Evolutionary conservation across 2,329 filamentous ascomycete species (phyloP).

Genomic region (Diplodia scrobiculata): DNA sequence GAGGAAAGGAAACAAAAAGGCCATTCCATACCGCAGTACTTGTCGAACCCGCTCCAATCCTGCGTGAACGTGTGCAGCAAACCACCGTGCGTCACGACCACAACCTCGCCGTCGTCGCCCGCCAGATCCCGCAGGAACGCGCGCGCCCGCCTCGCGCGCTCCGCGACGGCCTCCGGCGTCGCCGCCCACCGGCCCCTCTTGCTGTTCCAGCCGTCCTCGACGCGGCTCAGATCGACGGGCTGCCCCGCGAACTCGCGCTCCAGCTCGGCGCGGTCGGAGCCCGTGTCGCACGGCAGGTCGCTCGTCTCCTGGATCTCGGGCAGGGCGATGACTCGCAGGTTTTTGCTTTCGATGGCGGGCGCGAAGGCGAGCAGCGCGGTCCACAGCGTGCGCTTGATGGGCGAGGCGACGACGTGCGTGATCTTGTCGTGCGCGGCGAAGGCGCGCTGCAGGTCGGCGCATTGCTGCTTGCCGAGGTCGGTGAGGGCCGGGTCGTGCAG

Average conservation of each 20-base stretch:
- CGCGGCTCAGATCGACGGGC: constrained; percentile 62
- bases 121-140: constrained; percentile 53
- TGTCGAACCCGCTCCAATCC: constrained; percentile 68
- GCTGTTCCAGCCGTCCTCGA: constrained; percentile 67
- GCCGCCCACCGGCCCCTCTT: constrained; percentile 53
- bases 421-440: constrained; percentile 65
- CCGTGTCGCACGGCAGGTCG: constrained; percentile 72
- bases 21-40: constrained; percentile 46
- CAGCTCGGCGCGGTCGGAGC: constrained; percentile 59
- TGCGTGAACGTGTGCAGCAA: constrained; percentile 83
- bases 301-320: constrained; percentile 78
- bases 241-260: constrained; percentile 62
- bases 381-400: constrained; percentile 74
- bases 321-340: constrained; percentile 62
- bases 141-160: constrained; percentile 63
- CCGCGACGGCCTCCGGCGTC: constrained; percentile 56
- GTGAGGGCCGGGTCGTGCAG: constrained; percentile 74
- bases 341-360: constrained; percentile 41
- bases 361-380: constrained; percentile 71
- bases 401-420: constrained; percentile 73
- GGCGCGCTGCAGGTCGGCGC: constrained; percentile 49
- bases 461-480: constrained; percentile 69
- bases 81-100: constrained; percentile 78
- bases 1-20: too few species aligned
- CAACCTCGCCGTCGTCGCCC: constrained; percentile 64